phyloP scores from a whole-genome alignment of 2,329 filamentous ascomycete species.

The Kalmusia sp. region DNA sequence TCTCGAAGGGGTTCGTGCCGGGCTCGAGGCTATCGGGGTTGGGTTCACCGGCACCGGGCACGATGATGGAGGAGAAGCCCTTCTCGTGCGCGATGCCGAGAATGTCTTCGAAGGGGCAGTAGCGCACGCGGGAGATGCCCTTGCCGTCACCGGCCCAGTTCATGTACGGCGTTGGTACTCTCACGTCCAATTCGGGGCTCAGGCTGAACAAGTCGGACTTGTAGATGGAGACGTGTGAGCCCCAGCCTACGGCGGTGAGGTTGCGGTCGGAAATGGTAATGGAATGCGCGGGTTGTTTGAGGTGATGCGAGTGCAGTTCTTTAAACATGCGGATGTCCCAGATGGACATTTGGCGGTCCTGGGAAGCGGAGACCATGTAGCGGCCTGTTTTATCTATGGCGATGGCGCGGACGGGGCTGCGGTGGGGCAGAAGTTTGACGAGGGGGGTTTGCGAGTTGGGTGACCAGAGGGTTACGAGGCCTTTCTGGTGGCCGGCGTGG shows the following conservation, averaged over 20 bases:
- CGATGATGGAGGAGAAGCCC: slow-evolving; percentile 88
- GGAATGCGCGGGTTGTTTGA: slow-evolving; percentile 80
- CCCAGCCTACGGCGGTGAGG: slow-evolving; percentile 88
- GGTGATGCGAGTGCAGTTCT: slow-evolving; percentile 88
- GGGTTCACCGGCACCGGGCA: slow-evolving; percentile 94
- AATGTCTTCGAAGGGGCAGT: slow-evolving; percentile 95
- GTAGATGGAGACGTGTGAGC: slow-evolving; percentile 89
- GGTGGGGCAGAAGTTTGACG: slow-evolving; percentile 89
- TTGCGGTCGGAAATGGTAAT: slow-evolving; percentile 89
- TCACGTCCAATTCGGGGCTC: slow-evolving; percentile 70
- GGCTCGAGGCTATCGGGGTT: slow-evolving; percentile 94
- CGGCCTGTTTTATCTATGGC: slow-evolving; percentile 87
- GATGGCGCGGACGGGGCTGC: slow-evolving; percentile 84
- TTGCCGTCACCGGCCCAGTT: slow-evolving; percentile 87
- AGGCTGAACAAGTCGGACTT: slow-evolving; percentile 81
- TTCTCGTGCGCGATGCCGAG: slow-evolving; percentile 83
- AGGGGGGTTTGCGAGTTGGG: slow-evolving; percentile 86
- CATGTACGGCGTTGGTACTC: slow-evolving; percentile 90
- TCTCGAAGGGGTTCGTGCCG: slow-evolving; percentile 86
- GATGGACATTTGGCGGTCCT: slow-evolving; percentile 89
- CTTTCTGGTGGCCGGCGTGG: slow-evolving; percentile 93
- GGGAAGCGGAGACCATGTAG: slow-evolving; percentile 94
- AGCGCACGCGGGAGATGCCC: slow-evolving; percentile 79
- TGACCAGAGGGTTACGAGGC: slow-evolving; percentile 93
- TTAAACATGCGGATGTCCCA: slow-evolving; percentile 97